Evolutionary conservation across 208 protist genomes (phyloP).

Genomic region (Leptomonas seymouri): DNA sequence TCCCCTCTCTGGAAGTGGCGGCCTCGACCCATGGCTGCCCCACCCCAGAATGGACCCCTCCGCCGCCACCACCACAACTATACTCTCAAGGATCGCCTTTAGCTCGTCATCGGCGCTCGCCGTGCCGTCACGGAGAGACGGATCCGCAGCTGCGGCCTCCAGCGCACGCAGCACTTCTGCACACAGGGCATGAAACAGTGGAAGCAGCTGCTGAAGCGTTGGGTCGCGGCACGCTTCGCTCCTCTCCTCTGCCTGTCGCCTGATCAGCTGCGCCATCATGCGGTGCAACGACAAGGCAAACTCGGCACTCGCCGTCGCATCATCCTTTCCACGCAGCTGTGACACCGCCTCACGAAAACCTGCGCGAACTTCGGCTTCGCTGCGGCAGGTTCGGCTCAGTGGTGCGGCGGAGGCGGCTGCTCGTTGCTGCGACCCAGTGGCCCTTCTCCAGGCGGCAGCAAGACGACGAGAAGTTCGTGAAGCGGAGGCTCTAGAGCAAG

Average conservation of each 20-base stretch:
- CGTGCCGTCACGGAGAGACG: neutral
- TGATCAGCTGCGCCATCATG: neutral
- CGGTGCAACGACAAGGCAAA: neutral
- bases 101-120: neutral
- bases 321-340: neutral
- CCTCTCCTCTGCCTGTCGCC: neutral
- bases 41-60: neutral
- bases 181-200: conserved; percentile 1
- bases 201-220: neutral
- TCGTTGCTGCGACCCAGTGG: neutral
- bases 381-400: neutral
- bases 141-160: neutral
- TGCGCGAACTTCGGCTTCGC: neutral
- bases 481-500: too few species aligned
- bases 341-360: neutral
- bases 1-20: too few species aligned
- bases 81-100: neutral
- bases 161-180: conserved; percentile 2
- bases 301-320: neutral
- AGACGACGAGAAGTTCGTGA: neutral
- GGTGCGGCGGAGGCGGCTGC: neutral
- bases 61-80: neutral
- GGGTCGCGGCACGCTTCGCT: neutral
- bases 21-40: neutral
- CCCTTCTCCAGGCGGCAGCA: neutral